phyloP scores from a whole-genome alignment of 2,329 filamentous ascomycete species.

The Simplicillium sp. region DNA sequence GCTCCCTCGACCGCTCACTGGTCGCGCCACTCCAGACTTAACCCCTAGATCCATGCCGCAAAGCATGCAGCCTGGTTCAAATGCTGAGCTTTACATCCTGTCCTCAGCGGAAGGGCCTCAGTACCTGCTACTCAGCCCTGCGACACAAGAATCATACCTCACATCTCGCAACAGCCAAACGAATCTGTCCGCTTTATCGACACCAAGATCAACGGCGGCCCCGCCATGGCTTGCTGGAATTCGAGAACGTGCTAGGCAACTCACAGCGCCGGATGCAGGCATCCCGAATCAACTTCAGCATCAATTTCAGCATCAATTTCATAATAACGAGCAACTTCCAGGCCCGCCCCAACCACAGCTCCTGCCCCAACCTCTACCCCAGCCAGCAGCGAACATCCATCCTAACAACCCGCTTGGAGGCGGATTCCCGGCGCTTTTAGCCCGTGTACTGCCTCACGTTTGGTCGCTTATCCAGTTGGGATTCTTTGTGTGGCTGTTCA shows the following conservation, averaged over 20 bases:
- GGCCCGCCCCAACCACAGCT: not conserved
- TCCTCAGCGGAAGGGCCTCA: conserved; percentile 51
- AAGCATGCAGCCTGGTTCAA: conserved; percentile 19
- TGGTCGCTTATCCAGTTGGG: conserved; percentile 51
- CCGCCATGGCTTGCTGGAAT: conserved; percentile 1
- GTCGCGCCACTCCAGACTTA: conserved; percentile 37
- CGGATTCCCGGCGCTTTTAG: conserved; percentile 20
- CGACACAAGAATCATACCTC: conserved; percentile 38
- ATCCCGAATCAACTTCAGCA: not conserved
- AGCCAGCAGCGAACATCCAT: conserved; percentile 14
- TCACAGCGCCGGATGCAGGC: not conserved
- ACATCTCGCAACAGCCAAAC: conserved; percentile 22
- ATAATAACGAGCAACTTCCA: not conserved
- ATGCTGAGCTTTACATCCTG: conserved; percentile 48
- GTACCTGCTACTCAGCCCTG: conserved; percentile 45
- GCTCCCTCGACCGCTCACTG: conserved; percentile 30
- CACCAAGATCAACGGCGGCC: not conserved
- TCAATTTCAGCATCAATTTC: not conserved
- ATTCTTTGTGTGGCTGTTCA: conserved; percentile 58
- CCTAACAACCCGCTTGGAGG: conserved; percentile 27
- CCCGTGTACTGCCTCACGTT: conserved; percentile 46
- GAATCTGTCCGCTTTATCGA: not conserved
- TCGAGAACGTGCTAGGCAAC: not conserved
- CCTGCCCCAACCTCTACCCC: not conserved
- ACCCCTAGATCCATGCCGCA: conserved; percentile 20